Evolutionary conservation across 2,329 filamentous ascomycete genomes (phyloP), one percentile per base, ranked within the genome.

Genomic region (Fusarium oxysporum): DNA sequence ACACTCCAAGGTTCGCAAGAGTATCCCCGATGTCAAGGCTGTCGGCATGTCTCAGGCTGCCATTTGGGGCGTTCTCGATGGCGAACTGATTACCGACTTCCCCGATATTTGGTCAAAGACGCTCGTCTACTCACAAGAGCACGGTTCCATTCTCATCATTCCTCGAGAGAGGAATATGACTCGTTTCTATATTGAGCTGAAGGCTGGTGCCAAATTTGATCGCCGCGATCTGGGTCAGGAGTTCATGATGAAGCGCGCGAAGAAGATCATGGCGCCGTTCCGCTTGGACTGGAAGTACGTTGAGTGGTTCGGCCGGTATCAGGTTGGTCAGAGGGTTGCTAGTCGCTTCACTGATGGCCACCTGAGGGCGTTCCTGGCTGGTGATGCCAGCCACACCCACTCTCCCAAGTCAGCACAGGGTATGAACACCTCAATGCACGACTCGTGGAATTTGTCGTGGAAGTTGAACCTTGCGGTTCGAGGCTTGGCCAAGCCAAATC

Each of bases 91-190:
- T 47, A 93, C 92, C 12, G 87, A 93, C 78, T 93, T 94, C 74
- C 92, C 92, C 3, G 92, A 93, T 76, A 88, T 93, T 54, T 93
- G 91, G 91, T 92, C 89, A 79, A 93, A 93, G 82, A 91, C 91
- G 0, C 87, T 92, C 1, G 86, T 93, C 12, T 91, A 91, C 72
- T 91, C 90, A 5, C 89, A 93, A 68, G 85, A 89, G 65, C 85
- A 89, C 48, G 92, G 92, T 6, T 92, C 91, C 0, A 90, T 93
- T 50, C 85, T 94, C n/a, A 92, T 92, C 79, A 91, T 93, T 59
- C 92, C 92, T 8, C 88, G 92, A 43, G 92, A 94, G 80, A 86
- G 91, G 45, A 92, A 92, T 76, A 90, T 93, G 87, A 93, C 92
- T 1, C 88, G 92, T 50, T 84, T 89, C 75, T 89, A 89, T 75